Evolutionary conservation across 2,329 filamentous ascomycete genomes (phyloP).

Genomic region (Dactylellina haptotyla): DNA sequence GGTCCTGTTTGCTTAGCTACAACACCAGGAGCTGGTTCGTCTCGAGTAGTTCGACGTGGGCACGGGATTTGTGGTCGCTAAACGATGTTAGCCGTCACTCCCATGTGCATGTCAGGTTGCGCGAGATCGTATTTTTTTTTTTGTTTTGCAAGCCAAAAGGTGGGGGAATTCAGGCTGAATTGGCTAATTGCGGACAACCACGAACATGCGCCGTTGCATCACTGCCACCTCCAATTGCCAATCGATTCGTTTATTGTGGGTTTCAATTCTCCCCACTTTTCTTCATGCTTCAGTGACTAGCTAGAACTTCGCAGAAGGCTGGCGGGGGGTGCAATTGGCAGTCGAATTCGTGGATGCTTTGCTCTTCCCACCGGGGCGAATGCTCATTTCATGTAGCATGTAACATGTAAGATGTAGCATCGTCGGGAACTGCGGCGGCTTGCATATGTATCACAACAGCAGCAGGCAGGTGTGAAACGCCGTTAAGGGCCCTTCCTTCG

Average conservation of each 20-base stretch:
- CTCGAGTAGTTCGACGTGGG: conserved; percentile 21
- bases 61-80: conserved; percentile 41
- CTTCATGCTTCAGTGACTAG: not conserved
- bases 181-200: conserved; percentile 50
- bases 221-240: conserved; percentile 51
- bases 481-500: too few species aligned
- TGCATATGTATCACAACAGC: conserved; percentile 24
- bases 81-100: conserved; percentile 39
- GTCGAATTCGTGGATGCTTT: not conserved
- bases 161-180: conserved; percentile 54
- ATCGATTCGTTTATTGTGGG: conserved; percentile 18
- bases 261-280: conserved; percentile 20
- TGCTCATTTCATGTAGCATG: conserved; percentile 1
- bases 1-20: too few species aligned
- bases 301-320: conserved; percentile 19
- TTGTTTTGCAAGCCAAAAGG: conserved; percentile 47
- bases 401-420: conserved; percentile 17
- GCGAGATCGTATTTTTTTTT: conserved; percentile 41
- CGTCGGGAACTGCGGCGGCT: conserved; percentile 28
- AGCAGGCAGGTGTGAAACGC: too few species aligned
- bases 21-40: too few species aligned
- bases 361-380: not conserved
- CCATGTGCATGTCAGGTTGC: conserved; percentile 22
- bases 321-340: conserved; percentile 12
- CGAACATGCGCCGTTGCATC: conserved; percentile 49